These are phyloP conservation scores for Cordyceps pruinosa DNA, from an alignment of 2,329 filamentous ascomycete genomes.

Conservation along the genomic window DNA sequence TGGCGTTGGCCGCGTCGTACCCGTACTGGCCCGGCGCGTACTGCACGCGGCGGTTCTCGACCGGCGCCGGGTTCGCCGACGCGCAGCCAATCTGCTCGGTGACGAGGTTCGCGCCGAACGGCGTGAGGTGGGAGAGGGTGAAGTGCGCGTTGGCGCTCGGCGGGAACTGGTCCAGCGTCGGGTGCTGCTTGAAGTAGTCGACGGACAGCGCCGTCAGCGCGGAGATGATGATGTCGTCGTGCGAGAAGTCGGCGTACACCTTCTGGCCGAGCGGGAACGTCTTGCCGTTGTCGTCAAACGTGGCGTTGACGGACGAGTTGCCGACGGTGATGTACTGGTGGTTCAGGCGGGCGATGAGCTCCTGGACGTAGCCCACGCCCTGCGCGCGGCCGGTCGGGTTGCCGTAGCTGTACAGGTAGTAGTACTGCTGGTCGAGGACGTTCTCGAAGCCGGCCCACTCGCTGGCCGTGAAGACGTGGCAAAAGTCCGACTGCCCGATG, in stretches of 20 bases:
- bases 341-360: constrained; percentile 69
- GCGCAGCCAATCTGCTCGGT: constrained; percentile 50
- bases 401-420: constrained; percentile 71
- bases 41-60: constrained; percentile 30
- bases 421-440: constrained; percentile 52
- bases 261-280: constrained; percentile 61
- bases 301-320: constrained; percentile 56
- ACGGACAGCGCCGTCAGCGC: constrained; percentile 38
- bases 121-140: constrained; percentile 42
- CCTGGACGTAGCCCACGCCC: constrained; percentile 73
- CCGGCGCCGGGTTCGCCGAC: constrained; percentile 29
- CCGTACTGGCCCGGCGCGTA: constrained; percentile 39
- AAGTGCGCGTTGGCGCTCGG: constrained; percentile 39
- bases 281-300: constrained; percentile 52
- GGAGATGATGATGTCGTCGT: constrained; percentile 70
- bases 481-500: constrained; percentile 53
- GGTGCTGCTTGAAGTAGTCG: constrained; percentile 45
- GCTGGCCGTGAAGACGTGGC: constrained; percentile 55
- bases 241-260: constrained; percentile 75
- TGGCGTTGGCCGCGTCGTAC: constrained; percentile 33
- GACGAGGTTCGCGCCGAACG: constrained; percentile 47
- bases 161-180: constrained; percentile 34
- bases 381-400: constrained; percentile 69
- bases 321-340: constrained; percentile 57
- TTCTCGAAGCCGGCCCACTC: constrained; percentile 64